Percentiles rank a stretch among this genome's conserved stretches.
phyloP scores from a whole-genome alignment of 805 yeast species.

The Komagataella pseudopastoris region DNA sequence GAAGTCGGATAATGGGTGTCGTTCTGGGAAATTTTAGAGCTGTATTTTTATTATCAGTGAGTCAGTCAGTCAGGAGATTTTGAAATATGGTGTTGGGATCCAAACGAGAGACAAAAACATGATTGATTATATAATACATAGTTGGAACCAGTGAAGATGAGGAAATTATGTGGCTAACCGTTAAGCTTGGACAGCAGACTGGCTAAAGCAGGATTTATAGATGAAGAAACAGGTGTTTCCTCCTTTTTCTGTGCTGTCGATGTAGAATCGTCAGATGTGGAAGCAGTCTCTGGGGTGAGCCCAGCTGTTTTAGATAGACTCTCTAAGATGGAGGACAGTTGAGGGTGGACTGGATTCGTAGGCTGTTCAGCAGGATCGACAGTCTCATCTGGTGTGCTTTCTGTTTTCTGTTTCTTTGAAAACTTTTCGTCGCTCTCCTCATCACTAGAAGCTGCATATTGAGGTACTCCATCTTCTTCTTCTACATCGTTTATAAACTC shows the following conservation, averaged over 20 bases:
- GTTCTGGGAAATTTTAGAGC: slow-evolving; percentile 1
- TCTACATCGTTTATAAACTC: slow-evolving; percentile 6
- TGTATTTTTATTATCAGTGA: background rate
- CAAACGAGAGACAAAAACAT: background rate
- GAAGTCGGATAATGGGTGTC: background rate
- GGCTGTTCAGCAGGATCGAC: background rate
- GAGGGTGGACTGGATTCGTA: background rate
- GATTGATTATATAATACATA: background rate
- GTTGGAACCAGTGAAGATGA: background rate
- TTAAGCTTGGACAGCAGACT: slow-evolving; percentile 6
- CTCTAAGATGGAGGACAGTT: background rate
- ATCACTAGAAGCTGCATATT: slow-evolving; percentile 5
- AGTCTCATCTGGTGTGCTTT: background rate
- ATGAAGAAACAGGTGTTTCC: background rate
- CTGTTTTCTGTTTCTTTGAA: slow-evolving; percentile 1
- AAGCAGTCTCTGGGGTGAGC: background rate
- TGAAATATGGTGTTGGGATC: background rate
- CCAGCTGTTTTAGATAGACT: background rate
- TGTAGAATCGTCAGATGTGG: background rate
- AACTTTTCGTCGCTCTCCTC: slow-evolving; percentile 6
- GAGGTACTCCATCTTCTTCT: slow-evolving; percentile 8
- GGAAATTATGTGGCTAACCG: background rate
- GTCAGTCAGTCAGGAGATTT: background rate
- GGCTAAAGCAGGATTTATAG: slow-evolving; percentile 6
- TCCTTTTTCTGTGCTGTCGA: background rate